A percentile compares a stretch with the other conserved stretches of the same genome.
phyloP scores from a whole-genome alignment of 768 basidiomycete genomes.

The Boletus bicolor region DNA sequence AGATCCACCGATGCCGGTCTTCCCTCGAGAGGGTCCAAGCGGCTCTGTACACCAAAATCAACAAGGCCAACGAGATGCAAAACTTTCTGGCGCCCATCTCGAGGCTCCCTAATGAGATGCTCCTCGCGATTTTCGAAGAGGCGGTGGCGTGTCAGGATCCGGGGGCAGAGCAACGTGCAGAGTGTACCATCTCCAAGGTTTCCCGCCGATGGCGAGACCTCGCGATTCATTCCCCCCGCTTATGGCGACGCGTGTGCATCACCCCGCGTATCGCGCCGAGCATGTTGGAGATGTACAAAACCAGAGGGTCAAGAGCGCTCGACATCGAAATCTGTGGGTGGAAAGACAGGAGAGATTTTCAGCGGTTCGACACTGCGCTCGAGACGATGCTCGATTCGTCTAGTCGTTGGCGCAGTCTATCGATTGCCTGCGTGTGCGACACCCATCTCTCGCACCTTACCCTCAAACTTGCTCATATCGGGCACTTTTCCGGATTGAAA shows the following conservation, averaged over 20 bases:
- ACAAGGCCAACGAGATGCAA: conserved; percentile 30
- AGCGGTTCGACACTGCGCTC: conserved; percentile 27
- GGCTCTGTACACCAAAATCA: conserved; percentile 13
- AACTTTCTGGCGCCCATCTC: conserved; percentile 30
- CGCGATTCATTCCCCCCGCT: conserved; percentile 28
- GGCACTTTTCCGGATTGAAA: conserved; percentile 21
- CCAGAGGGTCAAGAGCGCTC: conserved; percentile 24
- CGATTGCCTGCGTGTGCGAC: conserved; percentile 26
- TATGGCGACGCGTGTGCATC: conserved; percentile 30
- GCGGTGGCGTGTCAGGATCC: conserved; percentile 26
- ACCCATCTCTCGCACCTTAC: conserved; percentile 30
- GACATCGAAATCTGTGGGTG: conserved; percentile 29
- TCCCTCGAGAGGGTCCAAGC: conserved; percentile 18
- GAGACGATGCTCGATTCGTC: conserved; percentile 26
- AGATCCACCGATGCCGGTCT: conserved; percentile 14
- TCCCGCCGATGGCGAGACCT: conserved; percentile 33
- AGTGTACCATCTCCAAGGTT: conserved; percentile 29
- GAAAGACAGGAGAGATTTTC: conserved; percentile 32
- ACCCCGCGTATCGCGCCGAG: conserved; percentile 17
- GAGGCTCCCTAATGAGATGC: conserved; percentile 30
- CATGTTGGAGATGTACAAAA: conserved; percentile 25
- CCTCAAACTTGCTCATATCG: conserved; percentile 22
- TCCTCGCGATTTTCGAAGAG: conserved; percentile 31
- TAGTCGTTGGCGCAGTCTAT: conserved; percentile 28
- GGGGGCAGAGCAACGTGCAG: conserved; percentile 15